These are phyloP conservation scores for Coffea eugenioides DNA, from an alignment of 257 asterid species.

Conservation along the genomic window DNA sequence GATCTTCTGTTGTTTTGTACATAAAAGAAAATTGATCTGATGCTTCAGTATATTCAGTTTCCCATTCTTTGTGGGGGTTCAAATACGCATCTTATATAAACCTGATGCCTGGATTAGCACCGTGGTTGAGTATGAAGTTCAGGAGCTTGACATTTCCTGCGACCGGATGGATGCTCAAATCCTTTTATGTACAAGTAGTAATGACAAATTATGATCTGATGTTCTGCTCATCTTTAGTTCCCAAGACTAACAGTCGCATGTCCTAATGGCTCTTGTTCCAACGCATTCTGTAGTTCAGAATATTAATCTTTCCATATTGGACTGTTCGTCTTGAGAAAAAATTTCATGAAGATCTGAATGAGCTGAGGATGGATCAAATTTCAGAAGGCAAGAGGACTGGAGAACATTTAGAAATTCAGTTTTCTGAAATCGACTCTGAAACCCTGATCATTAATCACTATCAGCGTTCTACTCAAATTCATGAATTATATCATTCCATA, in stretches of 20 bases:
- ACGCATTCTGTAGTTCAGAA: background rate
- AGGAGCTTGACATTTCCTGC: conserved; percentile 10
- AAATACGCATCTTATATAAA: background rate
- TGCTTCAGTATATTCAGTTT: background rate
- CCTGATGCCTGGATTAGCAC: background rate
- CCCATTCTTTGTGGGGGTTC: background rate
- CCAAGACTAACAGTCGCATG: background rate
- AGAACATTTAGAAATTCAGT: too few relatives aligned
- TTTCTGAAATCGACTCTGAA: background rate
- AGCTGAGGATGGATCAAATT: too few relatives aligned
- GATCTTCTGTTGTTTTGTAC: too few relatives aligned
- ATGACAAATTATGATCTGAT: background rate
- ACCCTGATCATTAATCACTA: background rate
- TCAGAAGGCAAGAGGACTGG: too few relatives aligned
- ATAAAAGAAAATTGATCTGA: too few relatives aligned
- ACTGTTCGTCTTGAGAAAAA: background rate
- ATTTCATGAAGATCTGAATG: too few relatives aligned
- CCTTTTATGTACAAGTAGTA: background rate
- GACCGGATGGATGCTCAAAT: conserved; percentile 5
- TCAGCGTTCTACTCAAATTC: background rate
- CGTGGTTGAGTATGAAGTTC: background rate
- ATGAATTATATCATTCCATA: background rate
- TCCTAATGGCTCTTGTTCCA: background rate
- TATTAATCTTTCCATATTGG: background rate
- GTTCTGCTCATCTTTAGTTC: background rate